phyloP scores from a whole-genome alignment of 108 stramenopile species.

The Bacterosira constricta region DNA sequence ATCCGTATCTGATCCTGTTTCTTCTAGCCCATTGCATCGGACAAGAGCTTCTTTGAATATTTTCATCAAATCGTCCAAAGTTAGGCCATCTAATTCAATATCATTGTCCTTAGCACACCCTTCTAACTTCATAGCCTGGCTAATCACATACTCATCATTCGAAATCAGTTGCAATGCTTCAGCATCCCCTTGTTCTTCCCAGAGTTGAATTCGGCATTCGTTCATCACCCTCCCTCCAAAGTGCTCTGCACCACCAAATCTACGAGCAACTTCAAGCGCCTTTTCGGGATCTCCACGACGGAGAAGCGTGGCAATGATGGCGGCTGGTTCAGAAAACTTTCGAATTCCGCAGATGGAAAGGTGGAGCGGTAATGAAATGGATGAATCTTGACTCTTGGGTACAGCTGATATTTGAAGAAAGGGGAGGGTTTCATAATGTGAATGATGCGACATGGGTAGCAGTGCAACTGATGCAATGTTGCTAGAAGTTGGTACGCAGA shows the following conservation, averaged over 20 bases:
- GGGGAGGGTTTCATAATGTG: slow-evolving; percentile 14
- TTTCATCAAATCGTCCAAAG: slow-evolving; percentile 19
- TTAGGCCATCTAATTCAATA: slow-evolving; percentile 5
- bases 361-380: background rate
- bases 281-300: slow-evolving; percentile 34
- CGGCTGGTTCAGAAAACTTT: slow-evolving; percentile 38
- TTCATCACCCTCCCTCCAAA: slow-evolving; percentile 38
- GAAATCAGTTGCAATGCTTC: slow-evolving; percentile 34
- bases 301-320: slow-evolving; percentile 34
- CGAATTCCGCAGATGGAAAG: slow-evolving; percentile 22
- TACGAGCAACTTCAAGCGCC: slow-evolving; percentile 36
- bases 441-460: slow-evolving; percentile 7
- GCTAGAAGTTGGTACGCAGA: slow-evolving; percentile 10
- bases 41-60: slow-evolving; percentile 34
- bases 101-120: background rate
- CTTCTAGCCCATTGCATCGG: slow-evolving; percentile 15
- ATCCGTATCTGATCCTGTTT: slow-evolving; percentile 7
- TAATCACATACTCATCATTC: slow-evolving; percentile 45
- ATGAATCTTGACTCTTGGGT: background rate
- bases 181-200: slow-evolving; percentile 38
- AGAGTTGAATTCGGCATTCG: slow-evolving; percentile 42
- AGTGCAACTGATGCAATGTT: background rate
- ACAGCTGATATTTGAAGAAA: slow-evolving; percentile 20
- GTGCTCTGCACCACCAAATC: slow-evolving; percentile 32
- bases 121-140: slow-evolving; percentile 22